A percentile compares a stretch with the other conserved stretches of the same genome.
Conservation (phyloP, 31 red algal genomes). For the Asparagopsis taxiformis region DNA sequence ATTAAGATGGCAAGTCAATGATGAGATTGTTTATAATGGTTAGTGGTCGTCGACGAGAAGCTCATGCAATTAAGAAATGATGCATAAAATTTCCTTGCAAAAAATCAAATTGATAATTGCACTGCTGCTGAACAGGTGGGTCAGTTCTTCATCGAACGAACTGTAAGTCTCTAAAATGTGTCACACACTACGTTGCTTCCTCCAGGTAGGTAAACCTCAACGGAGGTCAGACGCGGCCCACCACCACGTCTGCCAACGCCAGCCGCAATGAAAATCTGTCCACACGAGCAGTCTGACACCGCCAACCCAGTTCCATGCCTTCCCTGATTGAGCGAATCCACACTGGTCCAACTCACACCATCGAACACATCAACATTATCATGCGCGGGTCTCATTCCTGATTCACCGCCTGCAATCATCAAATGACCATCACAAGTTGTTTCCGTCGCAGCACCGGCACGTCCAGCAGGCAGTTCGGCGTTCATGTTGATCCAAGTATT, state of each 20-base stretch:
- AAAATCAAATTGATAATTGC: too few relatives aligned
- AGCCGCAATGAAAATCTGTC: constrained; percentile 34
- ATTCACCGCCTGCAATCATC: constrained; percentile 3
- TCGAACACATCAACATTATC: constrained; percentile 37
- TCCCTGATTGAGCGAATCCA: constrained; percentile 2
- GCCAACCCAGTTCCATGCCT: constrained; percentile 38
- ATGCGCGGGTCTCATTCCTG: constrained; percentile 2
- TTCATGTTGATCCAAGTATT: neutral
- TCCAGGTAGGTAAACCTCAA: constrained; percentile 24
- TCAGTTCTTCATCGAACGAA: too few relatives aligned
- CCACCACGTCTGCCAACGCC: constrained; percentile 36
- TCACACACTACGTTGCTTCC: constrained; percentile 2
- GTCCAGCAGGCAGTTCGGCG: neutral
- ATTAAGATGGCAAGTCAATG: too few relatives aligned
- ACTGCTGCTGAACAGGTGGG: too few relatives aligned
- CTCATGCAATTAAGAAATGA: too few relatives aligned
- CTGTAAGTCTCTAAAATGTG: too few relatives aligned
- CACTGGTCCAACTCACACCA: constrained; percentile 6
- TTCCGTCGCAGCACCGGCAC: neutral
- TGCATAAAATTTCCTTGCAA: too few relatives aligned
- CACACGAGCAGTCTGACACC: constrained; percentile 24
- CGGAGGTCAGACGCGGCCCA: constrained; percentile 22
- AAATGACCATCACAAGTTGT: constrained; percentile 1
- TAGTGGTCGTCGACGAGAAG: too few relatives aligned
- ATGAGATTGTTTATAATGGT: too few relatives aligned